A percentile compares a stretch with the other conserved stretches of the same genome.
Conservation (phyloP, 2,329 filamentous ascomycete genomes). For the Aureobasidium sp. region DNA sequence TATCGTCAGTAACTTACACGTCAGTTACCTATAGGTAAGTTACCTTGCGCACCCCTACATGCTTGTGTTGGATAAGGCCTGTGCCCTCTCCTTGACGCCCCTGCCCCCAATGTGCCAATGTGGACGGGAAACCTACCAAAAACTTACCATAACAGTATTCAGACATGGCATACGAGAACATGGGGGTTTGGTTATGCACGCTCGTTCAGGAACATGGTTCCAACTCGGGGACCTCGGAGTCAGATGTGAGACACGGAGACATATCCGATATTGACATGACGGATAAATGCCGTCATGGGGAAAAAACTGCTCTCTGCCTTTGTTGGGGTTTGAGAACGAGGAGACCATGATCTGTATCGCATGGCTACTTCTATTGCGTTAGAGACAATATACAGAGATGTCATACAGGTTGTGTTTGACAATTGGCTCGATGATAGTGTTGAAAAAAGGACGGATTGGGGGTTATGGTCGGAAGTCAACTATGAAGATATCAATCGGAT, state of each 20-base stretch:
- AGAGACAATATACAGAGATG: neutral
- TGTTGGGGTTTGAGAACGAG: neutral
- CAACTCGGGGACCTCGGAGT: neutral
- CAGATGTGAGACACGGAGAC: conserved; percentile 8
- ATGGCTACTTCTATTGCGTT: no score
- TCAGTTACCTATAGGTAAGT: no score
- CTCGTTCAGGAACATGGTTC: neutral
- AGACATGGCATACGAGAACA: neutral
- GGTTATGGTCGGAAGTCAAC: neutral
- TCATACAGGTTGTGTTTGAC: no score
- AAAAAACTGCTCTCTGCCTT: neutral
- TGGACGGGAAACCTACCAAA: neutral
- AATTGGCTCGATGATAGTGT: neutral
- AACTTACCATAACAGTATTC: neutral
- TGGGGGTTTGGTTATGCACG: neutral
- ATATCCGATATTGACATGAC: conserved; percentile 1
- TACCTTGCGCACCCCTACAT: no score
- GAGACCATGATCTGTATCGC: neutral
- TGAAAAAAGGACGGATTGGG: neutral
- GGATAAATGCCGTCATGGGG: neutral
- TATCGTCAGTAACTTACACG: no score
- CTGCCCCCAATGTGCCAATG: neutral
- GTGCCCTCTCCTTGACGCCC: neutral
- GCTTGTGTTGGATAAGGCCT: neutral
- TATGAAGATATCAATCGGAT: neutral